Percentiles rank a stretch among this genome's conserved stretches.
These are phyloP conservation scores for Cercospora sojina DNA, from an alignment of 2,329 filamentous ascomycete genomes.

Conservation along the genomic window DNA sequence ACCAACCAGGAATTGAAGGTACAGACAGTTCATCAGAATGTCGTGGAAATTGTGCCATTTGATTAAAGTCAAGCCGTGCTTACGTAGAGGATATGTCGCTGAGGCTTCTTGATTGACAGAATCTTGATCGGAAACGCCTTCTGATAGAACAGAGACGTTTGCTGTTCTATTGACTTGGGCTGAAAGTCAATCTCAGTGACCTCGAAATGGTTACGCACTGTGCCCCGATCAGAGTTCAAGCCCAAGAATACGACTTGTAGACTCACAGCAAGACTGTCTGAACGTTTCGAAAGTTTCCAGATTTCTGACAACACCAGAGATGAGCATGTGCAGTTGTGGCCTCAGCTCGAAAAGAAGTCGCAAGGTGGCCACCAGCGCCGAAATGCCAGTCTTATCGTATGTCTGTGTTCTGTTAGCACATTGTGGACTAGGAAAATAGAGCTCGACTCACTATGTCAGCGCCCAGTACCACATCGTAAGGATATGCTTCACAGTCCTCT, in stretches of 20 bases:
- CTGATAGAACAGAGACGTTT: conserved; percentile 39
- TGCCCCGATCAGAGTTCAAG: not conserved
- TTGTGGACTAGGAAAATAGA: not conserved
- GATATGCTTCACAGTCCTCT: conserved; percentile 47
- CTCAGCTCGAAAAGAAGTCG: conserved; percentile 60
- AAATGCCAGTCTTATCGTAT: conserved; percentile 66
- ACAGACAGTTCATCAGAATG: not conserved
- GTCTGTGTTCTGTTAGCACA: conserved; percentile 50
- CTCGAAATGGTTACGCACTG: conserved; percentile 37
- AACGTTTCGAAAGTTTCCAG: conserved; percentile 67
- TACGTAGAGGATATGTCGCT: not conserved
- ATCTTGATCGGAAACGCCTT: conserved; percentile 39
- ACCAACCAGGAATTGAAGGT: not conserved
- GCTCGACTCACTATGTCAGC: conserved; percentile 62
- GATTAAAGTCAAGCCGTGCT: too few species aligned
- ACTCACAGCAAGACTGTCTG: conserved; percentile 56
- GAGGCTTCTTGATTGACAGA: conserved; percentile 21
- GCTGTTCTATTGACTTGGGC: conserved; percentile 35
- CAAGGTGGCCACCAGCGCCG: conserved; percentile 64
- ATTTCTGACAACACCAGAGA: conserved; percentile 71
- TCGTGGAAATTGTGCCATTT: not conserved
- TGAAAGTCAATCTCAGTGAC: conserved; percentile 36
- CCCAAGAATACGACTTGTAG: not conserved
- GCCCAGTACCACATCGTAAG: conserved; percentile 65
- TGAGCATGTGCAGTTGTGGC: conserved; percentile 58